phyloP scores from a whole-genome alignment of 2,329 filamentous ascomycete species.

The Hypoxylon sp. region DNA sequence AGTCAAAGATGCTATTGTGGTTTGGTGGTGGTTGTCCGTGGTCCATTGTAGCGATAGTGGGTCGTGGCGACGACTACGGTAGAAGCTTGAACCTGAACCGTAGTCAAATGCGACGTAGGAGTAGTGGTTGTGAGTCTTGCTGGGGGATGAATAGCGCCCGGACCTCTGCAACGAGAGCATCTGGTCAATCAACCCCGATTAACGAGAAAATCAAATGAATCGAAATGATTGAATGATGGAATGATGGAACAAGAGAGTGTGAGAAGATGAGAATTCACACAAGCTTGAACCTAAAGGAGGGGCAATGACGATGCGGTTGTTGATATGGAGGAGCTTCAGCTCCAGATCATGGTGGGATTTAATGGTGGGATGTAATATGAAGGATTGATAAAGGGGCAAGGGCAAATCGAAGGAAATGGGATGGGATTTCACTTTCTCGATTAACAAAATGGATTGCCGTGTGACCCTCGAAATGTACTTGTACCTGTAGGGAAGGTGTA shows the following conservation, averaged over 20 bases:
- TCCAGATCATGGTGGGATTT: conserved; percentile 7
- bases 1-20: conserved; percentile 57
- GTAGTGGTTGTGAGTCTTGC: conserved; percentile 25
- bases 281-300: conserved; percentile 6
- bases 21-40: conserved; percentile 54
- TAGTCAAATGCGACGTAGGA: conserved; percentile 44
- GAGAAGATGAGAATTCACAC: conserved; percentile 1
- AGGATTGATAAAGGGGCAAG: conserved; percentile 36
- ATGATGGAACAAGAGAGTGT: conserved; percentile 10
- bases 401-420: conserved; percentile 40
- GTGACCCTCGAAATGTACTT: conserved; percentile 38
- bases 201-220: conserved; percentile 12
- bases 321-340: conserved; percentile 18
- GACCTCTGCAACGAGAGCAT: conserved; percentile 42
- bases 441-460: conserved; percentile 46
- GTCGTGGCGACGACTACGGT: conserved; percentile 36
- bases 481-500: conserved; percentile 34
- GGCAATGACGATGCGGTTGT: conserved; percentile 19
- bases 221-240: conserved; percentile 16
- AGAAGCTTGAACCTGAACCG: conserved; percentile 34
- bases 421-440: conserved; percentile 48
- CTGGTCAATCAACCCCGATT: conserved; percentile 33
- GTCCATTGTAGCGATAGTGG: conserved; percentile 49
- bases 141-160: conserved; percentile 34
- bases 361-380: conserved; percentile 17